Evolutionary conservation across 305 asterid genomes (phyloP).

Genomic region (Solanum aculeatissimum): DNA sequence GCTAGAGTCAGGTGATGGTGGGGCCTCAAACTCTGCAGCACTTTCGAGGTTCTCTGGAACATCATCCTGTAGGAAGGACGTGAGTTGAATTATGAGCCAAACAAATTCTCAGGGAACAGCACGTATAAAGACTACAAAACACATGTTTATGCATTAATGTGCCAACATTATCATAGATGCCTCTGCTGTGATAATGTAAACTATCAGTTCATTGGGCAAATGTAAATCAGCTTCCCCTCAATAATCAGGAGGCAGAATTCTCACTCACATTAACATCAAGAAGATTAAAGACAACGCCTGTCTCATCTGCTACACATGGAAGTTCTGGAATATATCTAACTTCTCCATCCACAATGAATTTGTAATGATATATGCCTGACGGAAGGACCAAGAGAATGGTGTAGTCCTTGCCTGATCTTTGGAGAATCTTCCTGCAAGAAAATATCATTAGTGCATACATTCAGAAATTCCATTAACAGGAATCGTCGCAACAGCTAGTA

Average conservation of each 20-base stretch:
- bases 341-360: slow-evolving; percentile 72
- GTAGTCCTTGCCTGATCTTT: slow-evolving; percentile 84
- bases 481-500: not conserved
- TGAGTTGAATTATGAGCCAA: not conserved
- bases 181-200: not conserved
- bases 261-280: slow-evolving; percentile 72
- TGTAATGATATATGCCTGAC: slow-evolving; percentile 63
- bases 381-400: slow-evolving; percentile 75
- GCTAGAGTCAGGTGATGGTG: slow-evolving; percentile 81
- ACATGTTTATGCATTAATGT: not conserved
- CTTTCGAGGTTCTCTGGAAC: slow-evolving; percentile 71
- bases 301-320: slow-evolving; percentile 59
- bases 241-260: not conserved
- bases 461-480: not conserved
- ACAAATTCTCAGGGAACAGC: not conserved
- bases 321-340: slow-evolving; percentile 59
- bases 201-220: not conserved
- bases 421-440: slow-evolving; percentile 57
- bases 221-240: not conserved
- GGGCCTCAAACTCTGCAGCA: slow-evolving; percentile 75
- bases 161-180: not conserved
- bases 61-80: slow-evolving; percentile 31
- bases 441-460: not conserved
- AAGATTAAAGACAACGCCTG: slow-evolving; percentile 48
- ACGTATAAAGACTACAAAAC: not conserved